Evolutionary conservation across 176 grass and related monocot species (phyloP).

Genomic region (Alopecurus myosuroides): DNA sequence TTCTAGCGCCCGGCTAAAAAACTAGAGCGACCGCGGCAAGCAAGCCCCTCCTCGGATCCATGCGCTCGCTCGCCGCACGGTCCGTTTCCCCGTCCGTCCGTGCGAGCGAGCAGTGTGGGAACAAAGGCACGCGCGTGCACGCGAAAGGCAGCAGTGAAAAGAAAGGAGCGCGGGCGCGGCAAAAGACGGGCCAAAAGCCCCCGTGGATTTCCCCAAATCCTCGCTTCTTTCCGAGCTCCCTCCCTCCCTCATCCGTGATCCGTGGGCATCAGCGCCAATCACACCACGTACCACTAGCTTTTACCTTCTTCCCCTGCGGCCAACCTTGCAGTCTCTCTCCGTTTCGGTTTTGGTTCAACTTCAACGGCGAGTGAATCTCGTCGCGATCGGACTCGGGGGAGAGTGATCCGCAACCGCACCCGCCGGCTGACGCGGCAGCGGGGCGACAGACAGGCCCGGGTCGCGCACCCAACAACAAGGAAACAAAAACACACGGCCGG

Average conservation of each 20-base stretch:
- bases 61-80: too few species aligned
- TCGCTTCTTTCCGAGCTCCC: neutral
- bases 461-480: constrained; percentile 7
- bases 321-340: neutral
- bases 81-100: too few species aligned
- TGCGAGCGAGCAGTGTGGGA: too few species aligned
- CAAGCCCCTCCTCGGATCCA: too few species aligned
- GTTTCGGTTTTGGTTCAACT: neutral
- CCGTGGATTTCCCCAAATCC: neutral
- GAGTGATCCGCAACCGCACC: too few species aligned
- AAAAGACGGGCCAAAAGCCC: neutral
- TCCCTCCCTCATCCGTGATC: neutral
- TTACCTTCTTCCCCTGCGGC: neutral
- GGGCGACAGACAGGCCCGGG: neutral
- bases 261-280: neutral
- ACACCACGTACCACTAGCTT: neutral
- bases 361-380: neutral
- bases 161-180: neutral
- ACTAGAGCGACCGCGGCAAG: neutral
- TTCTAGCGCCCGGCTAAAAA: too few species aligned
- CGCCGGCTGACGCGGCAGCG: neutral
- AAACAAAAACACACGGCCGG: neutral
- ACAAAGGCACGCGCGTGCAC: neutral
- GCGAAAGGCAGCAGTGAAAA: neutral
- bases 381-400: neutral